Percentiles rank a stretch among this genome's conserved stretches.
phyloP scores from a whole-genome alignment of 805 yeast species.

The Candida ponderosae region DNA sequence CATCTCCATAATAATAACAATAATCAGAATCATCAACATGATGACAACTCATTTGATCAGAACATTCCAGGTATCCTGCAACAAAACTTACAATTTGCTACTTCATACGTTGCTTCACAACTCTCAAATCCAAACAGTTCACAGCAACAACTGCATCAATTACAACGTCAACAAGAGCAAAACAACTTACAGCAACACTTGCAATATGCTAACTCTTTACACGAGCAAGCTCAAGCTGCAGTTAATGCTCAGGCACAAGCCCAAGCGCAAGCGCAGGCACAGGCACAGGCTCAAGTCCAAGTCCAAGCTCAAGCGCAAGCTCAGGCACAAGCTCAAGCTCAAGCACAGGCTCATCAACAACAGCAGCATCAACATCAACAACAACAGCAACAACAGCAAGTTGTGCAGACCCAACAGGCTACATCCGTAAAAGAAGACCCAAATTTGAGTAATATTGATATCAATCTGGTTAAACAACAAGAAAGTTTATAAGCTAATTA shows the following conservation, averaged over 20 bases:
- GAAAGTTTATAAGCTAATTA: conserved; percentile 2
- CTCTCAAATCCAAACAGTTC: conserved; percentile 1
- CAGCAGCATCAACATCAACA: conserved; percentile 6
- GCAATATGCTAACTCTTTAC: neutral
- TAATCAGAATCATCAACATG: conserved; percentile 9
- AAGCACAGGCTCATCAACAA: neutral
- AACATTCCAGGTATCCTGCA: conserved; percentile 19
- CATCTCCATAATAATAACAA: too few species aligned
- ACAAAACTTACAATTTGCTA: conserved; percentile 3
- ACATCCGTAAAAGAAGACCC: conserved; percentile 15
- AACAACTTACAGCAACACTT: conserved; percentile 1
- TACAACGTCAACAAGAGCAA: conserved; percentile 1
- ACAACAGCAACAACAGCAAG: conserved; percentile 3
- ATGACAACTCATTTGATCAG: conserved; percentile 15
- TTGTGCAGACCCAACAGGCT: conserved; percentile 2
- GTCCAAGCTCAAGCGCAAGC: conserved; percentile 1
- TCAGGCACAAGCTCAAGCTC: neutral
- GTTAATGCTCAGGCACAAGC: neutral
- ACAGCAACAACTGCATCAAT: conserved; percentile 2
- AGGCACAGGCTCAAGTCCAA: conserved; percentile 4
- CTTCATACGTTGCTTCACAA: neutral
- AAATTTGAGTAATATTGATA: conserved; percentile 19
- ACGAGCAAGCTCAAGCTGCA: conserved; percentile 1
- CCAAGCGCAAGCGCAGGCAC: conserved; percentile 4
- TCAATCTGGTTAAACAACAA: conserved; percentile 18